Conservation (phyloP, 192 early-diverging fungal species). For the Gamsiella multidivaricata region DNA sequence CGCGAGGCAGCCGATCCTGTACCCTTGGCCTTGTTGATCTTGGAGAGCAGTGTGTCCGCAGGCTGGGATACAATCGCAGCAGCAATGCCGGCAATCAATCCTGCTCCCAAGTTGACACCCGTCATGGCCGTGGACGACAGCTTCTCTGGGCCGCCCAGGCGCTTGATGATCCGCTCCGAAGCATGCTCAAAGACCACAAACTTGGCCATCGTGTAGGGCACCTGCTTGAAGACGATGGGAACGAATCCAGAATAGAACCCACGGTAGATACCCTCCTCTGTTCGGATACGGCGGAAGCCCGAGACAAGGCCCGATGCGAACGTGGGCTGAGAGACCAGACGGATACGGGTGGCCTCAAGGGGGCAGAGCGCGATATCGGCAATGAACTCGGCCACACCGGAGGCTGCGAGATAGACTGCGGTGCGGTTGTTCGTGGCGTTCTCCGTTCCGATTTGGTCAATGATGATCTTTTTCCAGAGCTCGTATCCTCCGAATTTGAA, state of each 20-base stretch:
- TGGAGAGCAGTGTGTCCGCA: constrained; percentile 70
- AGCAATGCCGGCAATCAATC: constrained; percentile 74
- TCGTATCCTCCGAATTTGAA: constrained; percentile 78
- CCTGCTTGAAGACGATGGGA: constrained; percentile 79
- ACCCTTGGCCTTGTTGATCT: constrained; percentile 72
- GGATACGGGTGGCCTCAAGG: constrained; percentile 79
- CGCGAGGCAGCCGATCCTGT: constrained; percentile 63
- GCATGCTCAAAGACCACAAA: constrained; percentile 74
- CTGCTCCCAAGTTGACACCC: constrained; percentile 62
- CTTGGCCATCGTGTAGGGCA: constrained; percentile 87
- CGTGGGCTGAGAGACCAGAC: constrained; percentile 75
- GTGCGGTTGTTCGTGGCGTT: constrained; percentile 68
- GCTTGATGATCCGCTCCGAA: constrained; percentile 58
- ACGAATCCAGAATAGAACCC: constrained; percentile 85
- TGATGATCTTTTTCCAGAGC: constrained; percentile 71
- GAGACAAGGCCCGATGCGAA: constrained; percentile 71
- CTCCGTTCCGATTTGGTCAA: constrained; percentile 64
- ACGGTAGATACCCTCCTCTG: constrained; percentile 71
- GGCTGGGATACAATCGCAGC: constrained; percentile 70
- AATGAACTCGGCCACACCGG: constrained; percentile 79
- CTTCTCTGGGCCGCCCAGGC: constrained; percentile 58
- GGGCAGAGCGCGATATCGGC: constrained; percentile 82
- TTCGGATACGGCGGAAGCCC: constrained; percentile 69
- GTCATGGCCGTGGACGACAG: constrained; percentile 59
- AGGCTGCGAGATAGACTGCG: constrained; percentile 71